Percentiles rank a stretch among this genome's conserved stretches.
These are phyloP conservation scores for Lithocarpus polystachyus DNA, from an alignment of 306 rosid species.

Conservation along the genomic window DNA sequence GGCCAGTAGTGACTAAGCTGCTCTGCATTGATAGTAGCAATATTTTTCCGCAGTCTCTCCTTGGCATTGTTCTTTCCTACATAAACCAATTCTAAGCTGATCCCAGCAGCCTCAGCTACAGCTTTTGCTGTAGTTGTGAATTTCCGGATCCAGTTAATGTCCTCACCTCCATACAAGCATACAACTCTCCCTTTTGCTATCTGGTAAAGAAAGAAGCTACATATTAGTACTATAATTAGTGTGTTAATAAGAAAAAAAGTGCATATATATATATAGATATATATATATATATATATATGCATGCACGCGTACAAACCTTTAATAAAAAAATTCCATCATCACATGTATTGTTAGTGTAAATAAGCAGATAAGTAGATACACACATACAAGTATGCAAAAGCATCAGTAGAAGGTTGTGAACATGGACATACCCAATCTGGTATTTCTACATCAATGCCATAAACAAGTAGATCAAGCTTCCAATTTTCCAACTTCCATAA, in stretches of 20 bases:
- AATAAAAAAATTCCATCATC: no score
- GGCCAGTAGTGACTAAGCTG: conserved; percentile 55
- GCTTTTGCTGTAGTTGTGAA: conserved; percentile 45
- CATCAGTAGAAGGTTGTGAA: neutral
- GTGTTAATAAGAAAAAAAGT: neutral
- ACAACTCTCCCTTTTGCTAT: conserved; percentile 40
- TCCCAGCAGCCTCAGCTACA: conserved; percentile 40
- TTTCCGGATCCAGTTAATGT: conserved; percentile 64
- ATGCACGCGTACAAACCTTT: neutral
- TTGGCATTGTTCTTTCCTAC: conserved; percentile 74
- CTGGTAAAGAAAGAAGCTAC: conserved; percentile 29
- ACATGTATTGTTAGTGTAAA: no score
- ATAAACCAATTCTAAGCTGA: conserved; percentile 54
- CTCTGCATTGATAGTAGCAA: conserved; percentile 18
- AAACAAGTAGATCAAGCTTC: conserved; percentile 65
- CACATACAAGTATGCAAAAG: neutral
- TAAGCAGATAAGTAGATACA: no score
- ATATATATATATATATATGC: neutral
- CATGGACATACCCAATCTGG: conserved; percentile 46
- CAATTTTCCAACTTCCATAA: conserved; percentile 69
- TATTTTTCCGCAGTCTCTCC: conserved; percentile 47
- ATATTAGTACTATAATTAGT: neutral
- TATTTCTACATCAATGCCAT: conserved; percentile 50
- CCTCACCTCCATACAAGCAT: conserved; percentile 80
- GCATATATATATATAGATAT: neutral